Conservation (phyloP, 176 grass and related monocot genomes). For the Avena insularis region DNA sequence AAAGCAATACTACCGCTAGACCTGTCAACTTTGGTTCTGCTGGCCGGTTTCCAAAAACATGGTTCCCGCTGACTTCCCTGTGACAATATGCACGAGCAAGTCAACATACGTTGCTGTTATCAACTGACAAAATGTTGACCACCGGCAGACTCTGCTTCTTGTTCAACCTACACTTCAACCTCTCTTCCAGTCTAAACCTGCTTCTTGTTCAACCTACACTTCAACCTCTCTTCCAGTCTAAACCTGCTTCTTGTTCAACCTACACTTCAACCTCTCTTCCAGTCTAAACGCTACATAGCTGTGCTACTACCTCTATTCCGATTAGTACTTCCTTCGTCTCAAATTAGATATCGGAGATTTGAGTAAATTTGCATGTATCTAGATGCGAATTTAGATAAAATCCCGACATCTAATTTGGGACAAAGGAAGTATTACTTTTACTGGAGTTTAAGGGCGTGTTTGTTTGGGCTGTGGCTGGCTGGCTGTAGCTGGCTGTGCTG, state of each 20-base stretch:
- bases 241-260: not conserved
- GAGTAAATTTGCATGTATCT: too few species aligned
- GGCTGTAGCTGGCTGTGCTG: too few species aligned
- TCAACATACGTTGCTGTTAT: conserved; percentile 36
- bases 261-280: not conserved
- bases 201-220: not conserved
- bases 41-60: not conserved
- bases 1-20: not conserved
- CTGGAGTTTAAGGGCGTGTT: too few species aligned
- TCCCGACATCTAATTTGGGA: too few species aligned
- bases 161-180: not conserved
- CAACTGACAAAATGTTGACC: conserved; percentile 13
- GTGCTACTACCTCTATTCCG: too few species aligned
- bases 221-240: not conserved
- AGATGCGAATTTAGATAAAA: too few species aligned
- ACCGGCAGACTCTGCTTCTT: not conserved
- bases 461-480: too few species aligned
- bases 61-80: not conserved
- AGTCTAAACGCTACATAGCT: not conserved
- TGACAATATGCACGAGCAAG: conserved; percentile 4
- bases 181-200: too few species aligned
- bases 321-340: too few species aligned
- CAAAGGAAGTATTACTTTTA: too few species aligned
- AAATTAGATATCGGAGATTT: too few species aligned
- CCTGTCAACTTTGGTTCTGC: not conserved